Percentiles rank a stretch among this genome's conserved stretches.
These are phyloP conservation scores for Rosa rugosa DNA, from an alignment of 306 rosid genomes.

Conservation along the genomic window DNA sequence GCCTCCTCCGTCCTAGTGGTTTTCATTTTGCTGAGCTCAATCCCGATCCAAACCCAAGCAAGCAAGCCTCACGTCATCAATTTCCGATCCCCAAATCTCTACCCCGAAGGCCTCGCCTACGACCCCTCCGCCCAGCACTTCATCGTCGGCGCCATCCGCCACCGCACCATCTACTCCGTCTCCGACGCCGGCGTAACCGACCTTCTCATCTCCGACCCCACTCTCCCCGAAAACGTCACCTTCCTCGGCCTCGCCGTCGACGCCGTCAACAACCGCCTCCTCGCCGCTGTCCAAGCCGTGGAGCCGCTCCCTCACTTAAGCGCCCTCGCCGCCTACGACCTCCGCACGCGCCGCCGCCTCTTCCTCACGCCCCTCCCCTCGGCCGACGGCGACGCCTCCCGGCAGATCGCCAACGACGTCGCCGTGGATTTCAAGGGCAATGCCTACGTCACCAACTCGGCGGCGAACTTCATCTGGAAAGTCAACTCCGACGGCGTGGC, in stretches of 20 bases:
- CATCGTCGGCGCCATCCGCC: constrained; percentile 54
- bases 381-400: constrained; percentile 1
- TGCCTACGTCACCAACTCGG: constrained; percentile 80
- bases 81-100: constrained; percentile 77
- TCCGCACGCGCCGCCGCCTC: constrained; percentile 48
- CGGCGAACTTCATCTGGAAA: constrained; percentile 71
- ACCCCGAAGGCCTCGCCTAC: constrained; percentile 67
- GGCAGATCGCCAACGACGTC: constrained; percentile 64
- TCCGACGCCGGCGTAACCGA: constrained; percentile 70
- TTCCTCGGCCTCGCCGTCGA: constrained; percentile 67
- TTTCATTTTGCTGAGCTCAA: constrained; percentile 16
- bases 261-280: constrained; percentile 54
- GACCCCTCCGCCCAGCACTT: constrained; percentile 69
- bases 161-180: constrained; percentile 57
- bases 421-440: constrained; percentile 65
- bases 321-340: constrained; percentile 88
- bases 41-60: constrained; percentile 34
- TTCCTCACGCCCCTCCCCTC: constrained; percentile 57
- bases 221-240: constrained; percentile 67
- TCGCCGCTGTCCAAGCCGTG: constrained; percentile 51
- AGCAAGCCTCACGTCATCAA: constrained; percentile 48
- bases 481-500: constrained; percentile 55
- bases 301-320: constrained; percentile 53
- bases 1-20: neutral
- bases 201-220: constrained; percentile 57